Conservation (phyloP, 176 grass and related monocot species). For the Oryza nivara region DNA sequence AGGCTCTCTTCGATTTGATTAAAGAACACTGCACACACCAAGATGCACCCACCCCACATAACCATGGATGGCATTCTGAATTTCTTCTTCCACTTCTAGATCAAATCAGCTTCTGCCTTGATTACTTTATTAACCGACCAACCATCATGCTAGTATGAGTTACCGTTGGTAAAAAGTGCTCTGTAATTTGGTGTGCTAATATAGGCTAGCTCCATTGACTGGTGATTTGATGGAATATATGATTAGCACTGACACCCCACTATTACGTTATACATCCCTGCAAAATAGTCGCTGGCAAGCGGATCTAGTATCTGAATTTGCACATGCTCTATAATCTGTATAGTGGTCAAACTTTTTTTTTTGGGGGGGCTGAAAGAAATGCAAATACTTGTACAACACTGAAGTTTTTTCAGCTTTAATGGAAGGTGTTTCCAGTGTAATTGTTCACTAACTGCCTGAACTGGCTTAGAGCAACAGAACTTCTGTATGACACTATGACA, state of each 20-base stretch:
- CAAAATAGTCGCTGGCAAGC: no score
- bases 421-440: neutral
- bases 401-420: neutral
- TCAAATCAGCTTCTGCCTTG: no score
- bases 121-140: no score
- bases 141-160: no score
- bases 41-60: constrained; percentile 18
- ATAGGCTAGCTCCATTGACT: neutral
- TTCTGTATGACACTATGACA: neutral
- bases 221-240: neutral
- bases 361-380: neutral
- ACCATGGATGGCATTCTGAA: neutral
- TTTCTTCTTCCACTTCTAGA: neutral
- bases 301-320: neutral
- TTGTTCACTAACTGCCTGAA: no score
- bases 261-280: no score
- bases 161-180: no score
- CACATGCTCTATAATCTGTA: neutral
- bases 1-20: constrained; percentile 9
- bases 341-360: neutral
- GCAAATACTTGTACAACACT: neutral
- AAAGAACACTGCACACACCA: constrained; percentile 23
- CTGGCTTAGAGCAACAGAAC: no score
- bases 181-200: no score
- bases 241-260: no score